Evolutionary conservation across 495 filamentous ascomycete species (phyloP), one percentile per base, ranked within the genome.

Genomic region (Lasiosphaeria ovina): DNA sequence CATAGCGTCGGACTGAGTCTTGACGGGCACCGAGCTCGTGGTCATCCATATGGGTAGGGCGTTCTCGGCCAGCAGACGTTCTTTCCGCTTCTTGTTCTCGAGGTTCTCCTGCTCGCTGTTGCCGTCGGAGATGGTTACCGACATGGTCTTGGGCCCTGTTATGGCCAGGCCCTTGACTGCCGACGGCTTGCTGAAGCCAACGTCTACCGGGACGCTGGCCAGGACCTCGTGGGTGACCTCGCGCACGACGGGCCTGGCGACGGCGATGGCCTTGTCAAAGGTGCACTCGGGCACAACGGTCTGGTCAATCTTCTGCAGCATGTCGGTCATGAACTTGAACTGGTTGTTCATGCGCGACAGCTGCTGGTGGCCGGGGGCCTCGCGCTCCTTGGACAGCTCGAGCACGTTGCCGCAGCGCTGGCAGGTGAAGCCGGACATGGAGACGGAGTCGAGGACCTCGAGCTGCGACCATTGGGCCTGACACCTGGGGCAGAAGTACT

Each of bases 41-140:
- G 89, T 90, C 68, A 96, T 92, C 92, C 95, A 97, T 10, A 86
- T 80, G 0, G 94, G 94, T 42, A 99, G 76, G 4, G 85, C 85
- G 62, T 99, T 99, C 73, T 96, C 89, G 63, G 84, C 81, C 51
- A 89, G 87, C 60, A 93, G 71, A 52, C 84, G 83, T 55, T 90
- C 90, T 66, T 90, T 92, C 56, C 87, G 81, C 50, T 82, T 83
- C 40, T 83, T 80, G 65, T 90, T 90, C 49, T 88, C 90, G 4
- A 83, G 83, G 58, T 86, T 81, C 61, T 95, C 90, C 4, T 83
- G 87, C 35, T 91, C 90, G 59, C 92, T 89, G 34, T 85, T 85
- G 51, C 78, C 81, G 3, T 87, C 86, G 3, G 89, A 92, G 47
- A 95, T 88, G 34, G 80, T 87, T 58, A 98, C 87, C 42, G 89